These are phyloP conservation scores for Starmera caribaea DNA, from an alignment of 805 yeast genomes.

Conservation along the genomic window DNA sequence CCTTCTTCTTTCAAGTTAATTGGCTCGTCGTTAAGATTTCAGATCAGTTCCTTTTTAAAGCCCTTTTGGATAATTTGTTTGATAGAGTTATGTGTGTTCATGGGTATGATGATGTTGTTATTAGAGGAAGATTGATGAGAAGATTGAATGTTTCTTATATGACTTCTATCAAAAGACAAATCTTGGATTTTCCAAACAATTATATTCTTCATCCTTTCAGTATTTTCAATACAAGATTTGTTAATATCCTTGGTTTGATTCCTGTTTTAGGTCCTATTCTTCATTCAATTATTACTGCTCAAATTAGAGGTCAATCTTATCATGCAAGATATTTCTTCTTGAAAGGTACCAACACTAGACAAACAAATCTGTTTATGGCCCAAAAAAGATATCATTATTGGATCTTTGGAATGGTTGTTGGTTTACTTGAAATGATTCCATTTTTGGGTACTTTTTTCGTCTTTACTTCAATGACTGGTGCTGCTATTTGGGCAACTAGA, in stretches of 20 bases:
- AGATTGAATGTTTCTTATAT: slow-evolving; percentile 22
- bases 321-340: slow-evolving; percentile 49
- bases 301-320: slow-evolving; percentile 40
- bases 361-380: slow-evolving; percentile 28
- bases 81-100: slow-evolving; percentile 38
- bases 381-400: slow-evolving; percentile 30
- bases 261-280: slow-evolving; percentile 54
- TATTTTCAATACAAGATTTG: slow-evolving; percentile 25
- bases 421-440: slow-evolving; percentile 45
- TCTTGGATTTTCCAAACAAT: slow-evolving; percentile 26
- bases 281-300: slow-evolving; percentile 40
- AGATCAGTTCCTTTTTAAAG: slow-evolving; percentile 33
- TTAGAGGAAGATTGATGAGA: slow-evolving; percentile 27
- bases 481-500: slow-evolving; percentile 54
- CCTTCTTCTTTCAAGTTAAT: slow-evolving; percentile 33
- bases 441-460: slow-evolving; percentile 41
- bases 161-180: slow-evolving; percentile 19
- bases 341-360: slow-evolving; percentile 37
- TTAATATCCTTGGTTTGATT: slow-evolving; percentile 33
- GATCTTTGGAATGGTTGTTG: slow-evolving; percentile 43
- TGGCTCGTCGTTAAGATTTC: slow-evolving; percentile 33
- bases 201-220: slow-evolving; percentile 30
- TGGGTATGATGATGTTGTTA: slow-evolving; percentile 34
- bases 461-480: slow-evolving; percentile 51
- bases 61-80: slow-evolving; percentile 35